Evolutionary conservation across 2,329 filamentous ascomycete species (phyloP).

Genomic region (Mollisia scopiformis): DNA sequence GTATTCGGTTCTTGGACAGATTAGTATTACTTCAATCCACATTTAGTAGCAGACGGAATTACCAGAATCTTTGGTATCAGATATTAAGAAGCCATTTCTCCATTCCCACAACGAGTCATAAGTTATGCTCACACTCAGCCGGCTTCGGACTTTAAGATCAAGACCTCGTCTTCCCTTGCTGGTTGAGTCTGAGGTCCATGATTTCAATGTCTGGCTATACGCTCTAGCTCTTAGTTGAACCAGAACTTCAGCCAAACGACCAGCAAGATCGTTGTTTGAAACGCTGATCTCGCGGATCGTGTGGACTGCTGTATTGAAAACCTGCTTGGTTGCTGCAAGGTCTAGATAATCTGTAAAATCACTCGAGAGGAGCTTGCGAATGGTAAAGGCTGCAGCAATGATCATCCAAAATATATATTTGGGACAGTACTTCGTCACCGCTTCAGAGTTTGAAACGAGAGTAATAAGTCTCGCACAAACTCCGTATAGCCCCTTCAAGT

Average conservation of each 20-base stretch:
- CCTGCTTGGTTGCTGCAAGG: not conserved
- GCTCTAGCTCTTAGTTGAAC: conserved; percentile 1
- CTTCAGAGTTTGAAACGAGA: not conserved
- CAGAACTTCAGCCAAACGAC: conserved; percentile 11
- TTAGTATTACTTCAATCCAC: not conserved
- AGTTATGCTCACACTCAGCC: conserved; percentile 14
- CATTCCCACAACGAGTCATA: conserved; percentile 15
- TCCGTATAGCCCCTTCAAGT: not conserved
- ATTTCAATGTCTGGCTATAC: not conserved
- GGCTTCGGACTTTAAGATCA: conserved; percentile 2
- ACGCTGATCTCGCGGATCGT: conserved; percentile 7
- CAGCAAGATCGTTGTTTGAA: conserved; percentile 15
- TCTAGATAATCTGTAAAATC: conserved; percentile 67
- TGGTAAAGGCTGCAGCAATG: conserved; percentile 72
- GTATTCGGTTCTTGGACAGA: not conserved
- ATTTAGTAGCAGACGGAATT: not conserved
- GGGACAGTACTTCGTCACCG: conserved; percentile 62
- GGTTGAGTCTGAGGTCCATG: not conserved
- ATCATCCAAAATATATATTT: conserved; percentile 83
- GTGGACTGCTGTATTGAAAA: conserved; percentile 6
- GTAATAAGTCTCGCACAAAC: not conserved
- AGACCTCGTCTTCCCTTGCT: not conserved
- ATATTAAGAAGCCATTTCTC: conserved; percentile 10
- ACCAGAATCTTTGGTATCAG: not conserved
- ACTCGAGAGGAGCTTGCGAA: conserved; percentile 75